Evolutionary conservation across 2,329 filamentous ascomycete genomes (phyloP).

Genomic region (Aspergillus flavus): DNA sequence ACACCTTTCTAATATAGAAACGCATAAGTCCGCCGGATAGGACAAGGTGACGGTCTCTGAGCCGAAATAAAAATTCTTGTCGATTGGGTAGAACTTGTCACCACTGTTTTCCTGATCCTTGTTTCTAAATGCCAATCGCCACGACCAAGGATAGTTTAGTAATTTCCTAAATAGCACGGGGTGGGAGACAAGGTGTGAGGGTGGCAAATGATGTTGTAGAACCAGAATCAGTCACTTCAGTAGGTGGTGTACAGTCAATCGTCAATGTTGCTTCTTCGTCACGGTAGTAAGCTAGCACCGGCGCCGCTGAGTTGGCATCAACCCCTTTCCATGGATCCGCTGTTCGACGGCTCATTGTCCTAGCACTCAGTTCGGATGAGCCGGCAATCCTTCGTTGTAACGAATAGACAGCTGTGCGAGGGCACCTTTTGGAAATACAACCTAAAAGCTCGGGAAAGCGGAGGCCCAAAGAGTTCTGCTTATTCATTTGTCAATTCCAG

Average conservation of each 20-base stretch:
- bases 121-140: slow-evolving; percentile 27
- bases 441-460: slow-evolving; percentile 22
- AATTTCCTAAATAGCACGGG: slow-evolving; percentile 28
- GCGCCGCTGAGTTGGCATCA: slow-evolving; percentile 35
- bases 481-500: slow-evolving; percentile 18
- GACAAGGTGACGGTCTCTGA: not conserved
- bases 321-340: slow-evolving; percentile 29
- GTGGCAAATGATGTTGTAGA: slow-evolving; percentile 33
- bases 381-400: slow-evolving; percentile 28
- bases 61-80: not conserved
- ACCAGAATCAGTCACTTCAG: slow-evolving; percentile 24
- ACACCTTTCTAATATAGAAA: not conserved
- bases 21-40: not conserved
- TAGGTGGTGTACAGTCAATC: slow-evolving; percentile 20
- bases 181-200: slow-evolving; percentile 26
- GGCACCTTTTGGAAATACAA: slow-evolving; percentile 12
- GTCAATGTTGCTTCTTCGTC: slow-evolving; percentile 16
- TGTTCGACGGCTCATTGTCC: slow-evolving; percentile 19
- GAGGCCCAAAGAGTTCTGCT: slow-evolving; percentile 13
- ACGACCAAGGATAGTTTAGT: slow-evolving; percentile 24
- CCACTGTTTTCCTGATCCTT: slow-evolving; percentile 29
- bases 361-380: slow-evolving; percentile 22
- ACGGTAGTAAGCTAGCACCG: slow-evolving; percentile 25
- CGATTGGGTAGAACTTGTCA: slow-evolving; percentile 27
- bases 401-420: slow-evolving; percentile 15